Percentiles rank a stretch among this genome's conserved stretches.
Conservation (phyloP, 148 eudicot species). For the Rhododendron mucronatum region DNA sequence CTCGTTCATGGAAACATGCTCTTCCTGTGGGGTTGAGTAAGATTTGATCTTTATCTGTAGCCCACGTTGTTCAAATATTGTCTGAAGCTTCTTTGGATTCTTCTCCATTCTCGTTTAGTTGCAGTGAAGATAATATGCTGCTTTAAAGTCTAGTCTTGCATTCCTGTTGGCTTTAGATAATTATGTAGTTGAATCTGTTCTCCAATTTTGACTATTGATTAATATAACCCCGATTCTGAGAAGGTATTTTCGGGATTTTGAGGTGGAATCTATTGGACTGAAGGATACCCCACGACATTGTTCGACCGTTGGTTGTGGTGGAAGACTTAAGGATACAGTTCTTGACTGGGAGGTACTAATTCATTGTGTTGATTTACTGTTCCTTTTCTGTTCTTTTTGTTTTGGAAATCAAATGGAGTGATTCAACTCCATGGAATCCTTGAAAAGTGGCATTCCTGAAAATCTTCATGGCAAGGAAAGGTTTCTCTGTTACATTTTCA, state of each 20-base stretch:
- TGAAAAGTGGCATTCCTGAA: not conserved
- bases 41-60: conserved; percentile 25
- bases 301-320: conserved; percentile 50
- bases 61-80: not conserved
- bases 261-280: conserved; percentile 90
- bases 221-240: conserved; percentile 4
- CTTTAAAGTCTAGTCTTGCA: not conserved
- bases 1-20: conserved; percentile 84
- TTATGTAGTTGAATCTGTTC: not conserved
- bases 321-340: conserved; percentile 81
- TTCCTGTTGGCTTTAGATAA: not conserved
- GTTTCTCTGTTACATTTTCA: not conserved
- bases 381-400: not conserved
- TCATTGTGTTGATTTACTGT: not conserved
- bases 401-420: not conserved
- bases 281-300: conserved; percentile 86
- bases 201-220: not conserved
- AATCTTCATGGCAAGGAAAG: not conserved
- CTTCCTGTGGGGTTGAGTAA: conserved; percentile 90
- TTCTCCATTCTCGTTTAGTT: not conserved
- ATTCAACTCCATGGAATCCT: not conserved
- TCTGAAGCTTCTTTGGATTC: not conserved
- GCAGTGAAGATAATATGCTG: not conserved
- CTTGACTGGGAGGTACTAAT: conserved; percentile 94
- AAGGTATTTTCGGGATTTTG: conserved; percentile 94